Base-by-base conservation (phyloP, 495 filamentous ascomycete species). In the Hypoxylon perforatum region DNA sequence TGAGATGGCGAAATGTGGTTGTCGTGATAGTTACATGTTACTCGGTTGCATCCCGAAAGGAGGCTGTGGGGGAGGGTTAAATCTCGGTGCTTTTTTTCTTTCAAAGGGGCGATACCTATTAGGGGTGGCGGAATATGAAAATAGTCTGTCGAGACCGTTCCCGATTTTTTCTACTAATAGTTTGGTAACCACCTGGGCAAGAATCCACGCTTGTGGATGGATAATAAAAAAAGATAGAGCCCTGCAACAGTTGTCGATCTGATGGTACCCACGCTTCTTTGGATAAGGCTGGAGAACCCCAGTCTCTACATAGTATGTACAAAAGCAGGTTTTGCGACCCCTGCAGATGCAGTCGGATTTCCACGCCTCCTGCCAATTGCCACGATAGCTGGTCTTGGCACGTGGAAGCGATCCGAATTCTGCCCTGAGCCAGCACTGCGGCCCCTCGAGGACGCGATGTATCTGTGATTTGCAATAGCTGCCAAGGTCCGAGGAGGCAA, bases 241-340 rank as follows among this genome's bases (percentile, higher is more conserved):
- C 61, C 48, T 61, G 52, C 25, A 53, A 42, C n/a, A 11, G 44
- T 57, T 56, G 62, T 62, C 56, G 57, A 70, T 70, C 67, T 58
- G 47, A 58, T 62, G 56, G 39, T 53, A 70, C 51, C 51, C 18
- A 45, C 35, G 36, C 19, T 33, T 51, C 38, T 39, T 45, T 22
- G 57, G 48, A 60, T 63, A 70, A 70, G 67, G 63, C 67, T 63
- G 63, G 67, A 58, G 12, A 49, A 57, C 41, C 62, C 52, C 57
- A 48, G 57, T 54, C 41, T 38, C n/a, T n/a, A n/a, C n/a, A n/a
- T n/a, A n/a, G n/a, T n/a, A n/a, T n/a, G n/a, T n/a, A 15, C 17
- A 51, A 70, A 70, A 70, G 62, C 67, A 66, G 57, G 67, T 66
- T 68, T 68, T 62, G 46, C 25, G 0, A 70, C 35, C 67, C 67